Conservation (phyloP, 1,284 basidiomycete species). For the Melampsora americana region DNA sequence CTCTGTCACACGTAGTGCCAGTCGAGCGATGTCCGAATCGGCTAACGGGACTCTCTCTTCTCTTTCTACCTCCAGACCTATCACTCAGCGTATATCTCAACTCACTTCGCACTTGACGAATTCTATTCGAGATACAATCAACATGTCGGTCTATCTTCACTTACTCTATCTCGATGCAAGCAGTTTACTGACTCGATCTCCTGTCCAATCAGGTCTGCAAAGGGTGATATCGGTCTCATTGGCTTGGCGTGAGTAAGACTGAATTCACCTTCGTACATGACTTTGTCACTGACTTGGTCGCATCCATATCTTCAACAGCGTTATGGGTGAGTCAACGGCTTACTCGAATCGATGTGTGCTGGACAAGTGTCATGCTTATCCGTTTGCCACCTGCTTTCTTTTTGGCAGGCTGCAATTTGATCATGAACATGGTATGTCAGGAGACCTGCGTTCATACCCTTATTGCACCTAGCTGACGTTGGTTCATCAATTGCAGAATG, state of each 20-base stretch:
- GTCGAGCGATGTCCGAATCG: neutral
- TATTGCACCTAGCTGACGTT: slow-evolving; percentile 4
- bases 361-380: slow-evolving; percentile 11
- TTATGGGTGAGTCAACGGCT: neutral
- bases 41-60: neutral
- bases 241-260: slow-evolving; percentile 42
- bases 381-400: neutral
- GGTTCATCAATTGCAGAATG: slow-evolving; percentile 60
- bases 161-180: neutral
- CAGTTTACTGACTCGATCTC: neutral
- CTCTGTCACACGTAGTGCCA: neutral
- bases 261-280: neutral
- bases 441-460: neutral
- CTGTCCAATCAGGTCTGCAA: slow-evolving; percentile 3
- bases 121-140: neutral
- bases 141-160: slow-evolving; percentile 21
- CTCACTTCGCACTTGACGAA: slow-evolving; percentile 14
- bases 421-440: slow-evolving; percentile 42
- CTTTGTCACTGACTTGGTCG: neutral
- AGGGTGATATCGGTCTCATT: slow-evolving; percentile 43
- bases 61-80: neutral
- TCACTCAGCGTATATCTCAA: slow-evolving; percentile 31
- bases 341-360: slow-evolving; percentile 12
- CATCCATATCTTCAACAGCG: neutral
- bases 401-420: slow-evolving; percentile 33